phyloP scores from a whole-genome alignment of 2,329 filamentous ascomycete species.

The Immersiporthe knoxdaviesiana region DNA sequence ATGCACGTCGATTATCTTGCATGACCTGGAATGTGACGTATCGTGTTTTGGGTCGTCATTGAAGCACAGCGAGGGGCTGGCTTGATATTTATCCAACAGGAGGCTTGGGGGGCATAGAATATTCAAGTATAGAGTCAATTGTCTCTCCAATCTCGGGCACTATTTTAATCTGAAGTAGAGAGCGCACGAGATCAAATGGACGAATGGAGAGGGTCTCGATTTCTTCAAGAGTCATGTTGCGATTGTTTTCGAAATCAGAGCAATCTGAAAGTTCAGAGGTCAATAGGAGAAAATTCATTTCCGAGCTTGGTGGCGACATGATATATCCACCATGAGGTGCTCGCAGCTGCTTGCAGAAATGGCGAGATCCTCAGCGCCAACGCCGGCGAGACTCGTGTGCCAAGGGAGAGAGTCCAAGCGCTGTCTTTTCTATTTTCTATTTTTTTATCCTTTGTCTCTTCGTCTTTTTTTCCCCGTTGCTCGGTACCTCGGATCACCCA shows the following conservation, averaged over 20 bases:
- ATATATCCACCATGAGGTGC: slow-evolving; percentile 1
- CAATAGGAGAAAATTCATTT: background rate
- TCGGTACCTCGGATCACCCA: background rate
- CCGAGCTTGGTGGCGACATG: slow-evolving; percentile 6
- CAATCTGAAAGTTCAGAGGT: background rate
- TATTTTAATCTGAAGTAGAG: background rate
- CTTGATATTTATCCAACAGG: background rate
- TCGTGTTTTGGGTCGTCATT: background rate
- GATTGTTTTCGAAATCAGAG: background rate
- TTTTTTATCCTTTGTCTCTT: too few species aligned
- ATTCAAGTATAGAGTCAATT: background rate
- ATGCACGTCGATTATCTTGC: background rate
- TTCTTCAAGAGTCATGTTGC: background rate
- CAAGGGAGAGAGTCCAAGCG: background rate
- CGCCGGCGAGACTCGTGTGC: background rate
- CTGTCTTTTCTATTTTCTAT: background rate
- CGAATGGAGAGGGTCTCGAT: background rate
- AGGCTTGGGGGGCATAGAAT: background rate
- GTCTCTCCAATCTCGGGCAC: background rate
- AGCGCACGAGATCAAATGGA: background rate
- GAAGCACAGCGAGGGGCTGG: background rate
- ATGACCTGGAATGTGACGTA: background rate
- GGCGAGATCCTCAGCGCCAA: background rate
- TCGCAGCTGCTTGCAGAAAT: background rate
- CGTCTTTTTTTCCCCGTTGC: too few species aligned